Evolutionary conservation across 768 basidiomycete species (phyloP), one percentile per base, ranked within the genome.

Genomic region (Boletus tomentosulus): DNA sequence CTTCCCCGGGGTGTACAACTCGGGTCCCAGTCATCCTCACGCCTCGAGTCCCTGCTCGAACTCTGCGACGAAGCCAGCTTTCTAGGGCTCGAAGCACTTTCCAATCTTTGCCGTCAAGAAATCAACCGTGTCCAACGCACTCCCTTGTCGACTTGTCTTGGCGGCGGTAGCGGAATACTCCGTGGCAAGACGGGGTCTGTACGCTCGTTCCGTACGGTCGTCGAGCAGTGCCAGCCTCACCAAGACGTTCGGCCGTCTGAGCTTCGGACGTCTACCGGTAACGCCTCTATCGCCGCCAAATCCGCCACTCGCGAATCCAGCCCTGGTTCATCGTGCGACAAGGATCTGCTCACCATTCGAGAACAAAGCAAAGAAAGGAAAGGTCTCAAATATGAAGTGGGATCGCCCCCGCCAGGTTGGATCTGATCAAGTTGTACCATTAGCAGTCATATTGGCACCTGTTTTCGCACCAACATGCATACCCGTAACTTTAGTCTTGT

Each of bases 51-150:
- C 1, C 77, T 92, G 24, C 76, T 89, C 42, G 86, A 89, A 56
- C 79, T 92, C 24, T 81, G 89, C 11, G 89, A 92, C 58, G 90
- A 93, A 65, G 86, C 90, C 2, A 74, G 74, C 39, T 90, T 83
- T 63, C 81, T 92, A n/a, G 83, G 80, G 27, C 82, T 92, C 49
- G 77, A 78, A 0, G 78, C 78, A 43, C 76, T 93, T 16, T 74
- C 81, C 56, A 77, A 75, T 57, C 76, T 93, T 2, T 92, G 90
- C 63, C 69, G 71, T 8, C 81, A 83, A 16, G 87, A 92, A 70
- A 76, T 91, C 35, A 77, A 78, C 19, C 74, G 76, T 28, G 75
- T 77, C 27, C 79, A 79, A 46, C 73, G 69, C 28, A 64, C 74
- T 27, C 67, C 73, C 47, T 60, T 73, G 16, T 42, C 61, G 41